These are phyloP conservation scores for Raphanus sativus DNA, from an alignment of 345 rosid species.

Conservation along the genomic window DNA sequence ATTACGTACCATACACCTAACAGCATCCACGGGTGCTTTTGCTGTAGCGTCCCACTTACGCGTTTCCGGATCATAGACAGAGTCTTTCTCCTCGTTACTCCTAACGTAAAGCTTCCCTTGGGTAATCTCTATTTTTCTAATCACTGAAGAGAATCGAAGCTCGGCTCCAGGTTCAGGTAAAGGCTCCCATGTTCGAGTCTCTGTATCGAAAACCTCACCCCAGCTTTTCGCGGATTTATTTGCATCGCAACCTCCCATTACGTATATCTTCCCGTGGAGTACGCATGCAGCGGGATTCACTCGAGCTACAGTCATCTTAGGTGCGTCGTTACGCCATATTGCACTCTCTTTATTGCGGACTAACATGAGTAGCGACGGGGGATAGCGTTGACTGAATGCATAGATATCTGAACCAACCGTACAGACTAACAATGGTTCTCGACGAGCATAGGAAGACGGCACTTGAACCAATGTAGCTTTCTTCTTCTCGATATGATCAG, in stretches of 20 bases:
- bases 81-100: slow-evolving; percentile 16
- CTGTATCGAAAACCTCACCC: background rate
- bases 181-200: background rate
- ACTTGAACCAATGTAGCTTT: background rate
- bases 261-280: background rate
- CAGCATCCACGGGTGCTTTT: background rate
- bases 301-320: background rate
- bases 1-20: background rate
- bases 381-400: slow-evolving; percentile 49
- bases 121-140: background rate
- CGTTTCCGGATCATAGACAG: background rate
- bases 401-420: slow-evolving; percentile 46
- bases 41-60: background rate
- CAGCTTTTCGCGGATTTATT: background rate
- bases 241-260: background rate
- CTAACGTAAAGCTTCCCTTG: background rate
- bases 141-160: background rate
- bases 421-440: background rate
- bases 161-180: background rate
- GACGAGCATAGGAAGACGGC: background rate
- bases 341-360: slow-evolving; percentile 33
- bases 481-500: background rate
- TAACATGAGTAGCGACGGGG: slow-evolving; percentile 25
- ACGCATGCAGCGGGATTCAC: background rate
- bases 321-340: background rate